Conservation (phyloP, 1,284 basidiomycete genomes). For the Marasmius fiardii region DNA sequence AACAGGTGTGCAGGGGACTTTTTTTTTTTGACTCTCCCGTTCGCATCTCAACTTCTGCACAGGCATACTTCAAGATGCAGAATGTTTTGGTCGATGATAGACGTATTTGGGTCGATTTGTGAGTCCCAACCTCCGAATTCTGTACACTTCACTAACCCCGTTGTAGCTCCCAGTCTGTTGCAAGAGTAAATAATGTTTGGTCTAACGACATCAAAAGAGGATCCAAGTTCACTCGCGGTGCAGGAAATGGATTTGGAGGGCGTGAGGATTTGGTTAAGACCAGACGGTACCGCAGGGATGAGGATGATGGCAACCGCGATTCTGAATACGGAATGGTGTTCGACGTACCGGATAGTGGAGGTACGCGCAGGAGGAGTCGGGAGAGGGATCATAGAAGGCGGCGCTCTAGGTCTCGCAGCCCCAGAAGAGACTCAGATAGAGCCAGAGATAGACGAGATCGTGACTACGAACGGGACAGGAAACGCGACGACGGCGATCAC, state of each 20-base stretch:
- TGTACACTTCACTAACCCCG: conserved; percentile 12
- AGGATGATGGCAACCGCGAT: conserved; percentile 27
- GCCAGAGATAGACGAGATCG: conserved; percentile 12
- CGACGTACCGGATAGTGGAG: conserved; percentile 42
- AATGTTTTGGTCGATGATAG: conserved; percentile 99
- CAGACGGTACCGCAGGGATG: conserved; percentile 54
- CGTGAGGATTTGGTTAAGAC: conserved; percentile 72
- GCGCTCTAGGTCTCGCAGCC: conserved; percentile 17
- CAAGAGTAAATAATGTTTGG: conserved; percentile 67
- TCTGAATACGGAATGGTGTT: conserved; percentile 73
- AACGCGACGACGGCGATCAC: background rate
- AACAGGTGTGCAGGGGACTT: conserved; percentile 58
- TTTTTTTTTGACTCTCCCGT: background rate
- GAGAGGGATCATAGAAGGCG: conserved; percentile 12
- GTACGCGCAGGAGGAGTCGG: background rate
- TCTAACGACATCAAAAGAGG: conserved; percentile 69
- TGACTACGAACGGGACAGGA: background rate
- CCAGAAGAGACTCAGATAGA: conserved; percentile 19
- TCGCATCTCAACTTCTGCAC: conserved; percentile 5
- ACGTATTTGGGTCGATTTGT: conserved; percentile 99
- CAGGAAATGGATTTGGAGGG: conserved; percentile 55
- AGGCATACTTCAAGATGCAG: conserved; percentile 99
- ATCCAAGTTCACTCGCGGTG: conserved; percentile 31
- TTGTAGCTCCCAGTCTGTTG: conserved; percentile 86
- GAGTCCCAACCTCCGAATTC: conserved; percentile 23